These are phyloP conservation scores for Filobasidium uniguttulatum DNA, from an alignment of 1,284 basidiomycete species.

Conservation along the genomic window DNA sequence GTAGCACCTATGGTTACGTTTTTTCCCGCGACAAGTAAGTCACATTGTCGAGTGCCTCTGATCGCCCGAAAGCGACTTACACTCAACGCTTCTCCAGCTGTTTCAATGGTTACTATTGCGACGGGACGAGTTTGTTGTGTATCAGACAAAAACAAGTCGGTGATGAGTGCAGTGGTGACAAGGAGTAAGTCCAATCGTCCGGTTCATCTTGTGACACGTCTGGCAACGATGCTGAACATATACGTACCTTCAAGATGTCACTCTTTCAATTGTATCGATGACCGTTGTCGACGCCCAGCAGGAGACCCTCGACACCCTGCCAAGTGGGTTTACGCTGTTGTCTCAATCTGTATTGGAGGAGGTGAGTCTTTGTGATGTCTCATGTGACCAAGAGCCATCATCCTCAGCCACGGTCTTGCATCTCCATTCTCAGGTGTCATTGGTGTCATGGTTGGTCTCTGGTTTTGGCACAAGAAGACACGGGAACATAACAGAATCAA, in stretches of 20 bases:
- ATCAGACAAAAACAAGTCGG: conserved; percentile 47
- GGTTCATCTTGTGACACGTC: background rate
- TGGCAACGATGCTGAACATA: conserved; percentile 1
- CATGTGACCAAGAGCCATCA: background rate
- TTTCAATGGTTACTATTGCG: conserved; percentile 53
- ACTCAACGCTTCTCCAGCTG: conserved; percentile 21
- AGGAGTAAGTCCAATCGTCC: conserved; percentile 47
- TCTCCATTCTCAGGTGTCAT: conserved; percentile 47
- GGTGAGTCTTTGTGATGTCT: conserved; percentile 45
- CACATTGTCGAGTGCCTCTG: background rate
- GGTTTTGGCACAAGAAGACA: conserved; percentile 54
- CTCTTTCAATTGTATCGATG: conserved; percentile 59
- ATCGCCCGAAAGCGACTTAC: background rate
- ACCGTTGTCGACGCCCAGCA: conserved; percentile 48
- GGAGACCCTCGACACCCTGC: conserved; percentile 52
- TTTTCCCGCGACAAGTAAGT: conserved; percentile 53
- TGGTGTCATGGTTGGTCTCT: conserved; percentile 53
- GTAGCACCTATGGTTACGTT: conserved; percentile 49
- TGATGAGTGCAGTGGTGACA: conserved; percentile 55
- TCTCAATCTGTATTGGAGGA: conserved; percentile 56
- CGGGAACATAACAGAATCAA: conserved; percentile 62
- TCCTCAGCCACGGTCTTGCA: background rate
- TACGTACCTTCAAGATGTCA: conserved; percentile 44
- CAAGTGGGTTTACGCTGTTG: conserved; percentile 55
- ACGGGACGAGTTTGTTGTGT: conserved; percentile 49